These are phyloP conservation scores for Fusarium staphyleae DNA, from an alignment of 2,329 filamentous ascomycete genomes.

Conservation along the genomic window DNA sequence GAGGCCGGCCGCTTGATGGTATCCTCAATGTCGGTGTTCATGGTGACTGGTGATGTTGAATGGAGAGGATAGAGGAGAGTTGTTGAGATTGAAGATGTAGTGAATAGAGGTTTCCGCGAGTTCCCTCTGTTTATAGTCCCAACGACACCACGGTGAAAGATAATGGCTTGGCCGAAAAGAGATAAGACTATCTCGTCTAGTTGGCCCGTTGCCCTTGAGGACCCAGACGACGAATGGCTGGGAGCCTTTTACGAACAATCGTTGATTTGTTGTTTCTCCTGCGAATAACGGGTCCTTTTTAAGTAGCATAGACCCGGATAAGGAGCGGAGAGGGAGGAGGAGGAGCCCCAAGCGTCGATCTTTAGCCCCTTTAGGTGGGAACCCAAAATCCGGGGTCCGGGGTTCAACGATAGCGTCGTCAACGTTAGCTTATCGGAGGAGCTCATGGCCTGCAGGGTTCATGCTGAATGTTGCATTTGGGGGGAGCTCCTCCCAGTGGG, in stretches of 20 bases:
- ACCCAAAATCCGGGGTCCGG: slow-evolving; percentile 15
- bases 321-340: background rate
- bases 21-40: slow-evolving; percentile 15
- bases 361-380: background rate
- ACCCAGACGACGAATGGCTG: slow-evolving; percentile 1
- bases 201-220: background rate
- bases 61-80: background rate
- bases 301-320: background rate
- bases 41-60: background rate
- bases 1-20: slow-evolving; percentile 6
- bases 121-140: too few species aligned
- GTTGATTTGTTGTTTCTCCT: background rate
- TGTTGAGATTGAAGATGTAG: background rate
- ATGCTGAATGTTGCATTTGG: background rate
- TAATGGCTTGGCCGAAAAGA: too few species aligned
- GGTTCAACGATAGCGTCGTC: too few species aligned
- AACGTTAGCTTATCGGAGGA: slow-evolving; percentile 21
- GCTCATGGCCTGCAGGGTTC: slow-evolving; percentile 8
- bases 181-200: slow-evolving; percentile 9
- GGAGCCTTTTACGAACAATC: slow-evolving; percentile 3
- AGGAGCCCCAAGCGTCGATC: slow-evolving; percentile 5
- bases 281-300: slow-evolving; percentile 3
- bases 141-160: slow-evolving; percentile 2
- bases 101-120: too few species aligned
- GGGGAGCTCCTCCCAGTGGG: slow-evolving; percentile 22